Percentiles rank a stretch among this genome's conserved stretches.
These are phyloP conservation scores for Geotrichum restrictum DNA, from an alignment of 1,139 yeast genomes.

Conservation along the genomic window DNA sequence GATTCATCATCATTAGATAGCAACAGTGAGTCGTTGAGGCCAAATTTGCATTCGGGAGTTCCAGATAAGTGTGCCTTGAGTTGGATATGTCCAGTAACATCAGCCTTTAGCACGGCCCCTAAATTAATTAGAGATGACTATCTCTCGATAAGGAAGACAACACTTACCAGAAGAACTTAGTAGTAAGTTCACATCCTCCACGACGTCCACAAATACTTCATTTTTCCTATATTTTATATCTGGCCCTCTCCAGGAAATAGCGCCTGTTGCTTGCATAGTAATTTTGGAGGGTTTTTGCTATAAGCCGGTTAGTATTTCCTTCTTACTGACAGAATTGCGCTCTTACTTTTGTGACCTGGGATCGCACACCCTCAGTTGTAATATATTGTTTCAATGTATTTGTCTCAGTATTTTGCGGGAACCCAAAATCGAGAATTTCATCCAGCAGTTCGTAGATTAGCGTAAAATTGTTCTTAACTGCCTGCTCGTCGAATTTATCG, in stretches of 20 bases:
- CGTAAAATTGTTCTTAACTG: slow-evolving; percentile 58
- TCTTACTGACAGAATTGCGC: not conserved
- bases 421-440: slow-evolving; percentile 77
- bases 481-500: slow-evolving; percentile 44
- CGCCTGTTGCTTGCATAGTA: slow-evolving; percentile 43
- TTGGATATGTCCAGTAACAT: slow-evolving; percentile 71
- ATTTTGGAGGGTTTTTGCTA: slow-evolving; percentile 34
- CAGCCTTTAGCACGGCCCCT: slow-evolving; percentile 56
- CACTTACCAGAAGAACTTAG: slow-evolving; percentile 43
- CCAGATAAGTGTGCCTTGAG: slow-evolving; percentile 76
- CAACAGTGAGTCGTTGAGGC: slow-evolving; percentile 49
- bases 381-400: slow-evolving; percentile 44
- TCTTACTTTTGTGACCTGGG: slow-evolving; percentile 20
- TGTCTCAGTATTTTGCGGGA: slow-evolving; percentile 67
- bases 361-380: slow-evolving; percentile 35
- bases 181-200: slow-evolving; percentile 68
- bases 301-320: not conserved
- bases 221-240: slow-evolving; percentile 79
- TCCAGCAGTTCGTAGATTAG: slow-evolving; percentile 72
- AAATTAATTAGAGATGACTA: slow-evolving; percentile 27
- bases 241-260: slow-evolving; percentile 64
- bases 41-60: slow-evolving; percentile 67
- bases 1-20: slow-evolving; percentile 27
- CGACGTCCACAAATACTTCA: slow-evolving; percentile 72
- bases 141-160: slow-evolving; percentile 40